Base-by-base conservation (phyloP, 2,329 filamentous ascomycete genomes). In the Orbilia blumenaviensis region DNA sequence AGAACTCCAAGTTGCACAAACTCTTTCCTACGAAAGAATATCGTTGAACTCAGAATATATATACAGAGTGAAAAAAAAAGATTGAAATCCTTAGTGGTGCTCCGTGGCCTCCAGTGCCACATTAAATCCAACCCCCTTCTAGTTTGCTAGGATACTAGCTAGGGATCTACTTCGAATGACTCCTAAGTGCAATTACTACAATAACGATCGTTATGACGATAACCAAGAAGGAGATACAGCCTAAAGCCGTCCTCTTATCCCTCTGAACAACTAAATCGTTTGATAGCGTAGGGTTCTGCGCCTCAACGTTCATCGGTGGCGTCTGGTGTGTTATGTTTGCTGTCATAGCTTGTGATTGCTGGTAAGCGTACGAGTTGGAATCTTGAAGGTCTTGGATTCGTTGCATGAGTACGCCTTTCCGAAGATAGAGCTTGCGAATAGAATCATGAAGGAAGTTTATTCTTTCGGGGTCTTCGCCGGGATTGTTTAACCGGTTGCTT, bases 341-440 rank as follows among this genome's bases (percentile, higher is more conserved):
- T 2, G 60, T 64, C 58, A 72, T 72, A 1, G 67, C 58, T 29
- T 72, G 67, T n/a, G 67, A 64, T 38, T 72, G 69, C 5, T 54
- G 36, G 25, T 62, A 74, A 1, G 69, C 69, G n/a, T 56, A 54
- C 9, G 69, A 54, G 25, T 50, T 56, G 2, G 69, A 62, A 32
- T 74, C 41, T 32, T 74, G 69, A 0, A 74, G 36, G 27, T 66
- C 69, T 29, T 62, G 52, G 18, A 74, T 38, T 42, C 27, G 54
- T 25, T 62, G 69, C 18, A 41, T 23, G 0, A 74, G 16, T 2
- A 27, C 27, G 5, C 46, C 52, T 9, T 48, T 54, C 25, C 62
- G 69, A 34, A 48, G 10, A 18, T 67, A 23, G 6, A 62, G 32
- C 38, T 21, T 67, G n/a, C 44, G 52, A 12, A 74, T 54, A 1